Base-by-base conservation (phyloP, 2,329 filamentous ascomycete species). In the Emergomyces orientalis region DNA sequence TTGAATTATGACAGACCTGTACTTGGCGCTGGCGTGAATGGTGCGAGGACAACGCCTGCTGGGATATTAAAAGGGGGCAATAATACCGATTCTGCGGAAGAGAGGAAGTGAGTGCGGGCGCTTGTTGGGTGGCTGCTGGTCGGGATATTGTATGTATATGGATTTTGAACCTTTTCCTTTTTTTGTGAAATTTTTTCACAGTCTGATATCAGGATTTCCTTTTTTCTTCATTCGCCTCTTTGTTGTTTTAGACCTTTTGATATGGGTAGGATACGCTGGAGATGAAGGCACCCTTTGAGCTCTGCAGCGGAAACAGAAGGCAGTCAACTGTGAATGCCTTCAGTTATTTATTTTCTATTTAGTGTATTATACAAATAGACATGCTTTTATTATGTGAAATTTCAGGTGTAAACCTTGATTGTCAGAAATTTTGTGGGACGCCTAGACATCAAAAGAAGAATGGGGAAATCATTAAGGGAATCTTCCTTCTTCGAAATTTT, bases 1-100 rank as follows among this genome's bases (percentile, higher is more conserved):
- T 62, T 77, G 62, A 74, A 73, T 64, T 75, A 74, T 65, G 70
- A 74, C 62, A 70, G 73, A 37, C 64, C 72, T 63, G 60, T 67
- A 41, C 60, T 65, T 59, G 61, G 63, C 45, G 66, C 11, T 55
- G 25, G 17, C 11, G 32, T 27, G 54, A 57, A 41, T 11, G 19
- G 56, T 22, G 25, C 41, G 37, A 59, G 37, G 32, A 22, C 9
- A 6, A 13, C 39, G 25, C 39, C 37, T 22, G 41, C 39, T 13
- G 56, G 47, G 37, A 59, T 59, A 47, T 43, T 47, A 47, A 43
- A 59, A 14, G 37, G 25, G 27, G 41, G 7, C 17, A 22, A 59
- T 37, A 11, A 32, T 19, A 17, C 14, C 14, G 37, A 19, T 34
- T 7, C n/a, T 25, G 19, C n/a, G 32, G 54, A 39, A 9, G 54